These are phyloP conservation scores for Entomortierella chlamydospora DNA, from an alignment of 192 early-diverging fungal genomes.

Conservation along the genomic window DNA sequence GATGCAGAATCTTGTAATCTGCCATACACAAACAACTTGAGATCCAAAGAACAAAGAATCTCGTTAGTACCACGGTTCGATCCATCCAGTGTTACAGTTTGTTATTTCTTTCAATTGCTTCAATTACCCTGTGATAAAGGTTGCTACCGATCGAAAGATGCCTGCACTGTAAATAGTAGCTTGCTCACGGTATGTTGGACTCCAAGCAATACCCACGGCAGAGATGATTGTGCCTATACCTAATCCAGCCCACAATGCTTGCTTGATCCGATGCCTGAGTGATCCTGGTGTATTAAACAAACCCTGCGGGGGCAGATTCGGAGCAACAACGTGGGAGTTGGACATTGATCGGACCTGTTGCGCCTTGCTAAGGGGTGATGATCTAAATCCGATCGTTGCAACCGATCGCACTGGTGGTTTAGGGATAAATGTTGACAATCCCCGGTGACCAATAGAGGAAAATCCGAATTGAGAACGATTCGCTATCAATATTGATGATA, in stretches of 20 bases:
- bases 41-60: background rate
- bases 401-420: background rate
- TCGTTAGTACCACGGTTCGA: background rate
- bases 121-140: slow-evolving; percentile 47
- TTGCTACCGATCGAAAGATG: slow-evolving; percentile 42
- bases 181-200: slow-evolving; percentile 42
- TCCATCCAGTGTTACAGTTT: background rate
- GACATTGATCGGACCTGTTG: background rate
- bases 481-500: too few relatives aligned
- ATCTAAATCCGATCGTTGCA: background rate
- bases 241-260: slow-evolving; percentile 33
- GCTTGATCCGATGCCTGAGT: slow-evolving; percentile 25
- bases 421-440: background rate
- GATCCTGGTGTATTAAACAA: slow-evolving; percentile 35
- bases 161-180: slow-evolving; percentile 40
- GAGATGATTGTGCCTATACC: slow-evolving; percentile 38
- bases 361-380: too few relatives aligned
- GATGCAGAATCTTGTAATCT: slow-evolving; percentile 63
- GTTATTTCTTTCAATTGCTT: too few relatives aligned
- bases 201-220: slow-evolving; percentile 51
- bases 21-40: slow-evolving; percentile 59
- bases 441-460: background rate
- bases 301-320: background rate
- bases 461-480: background rate
- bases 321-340: background rate